Evolutionary conservation across 2,329 filamentous ascomycete species (phyloP), one percentile per base, ranked within the genome.

Genomic region (Phyllachora maydis): DNA sequence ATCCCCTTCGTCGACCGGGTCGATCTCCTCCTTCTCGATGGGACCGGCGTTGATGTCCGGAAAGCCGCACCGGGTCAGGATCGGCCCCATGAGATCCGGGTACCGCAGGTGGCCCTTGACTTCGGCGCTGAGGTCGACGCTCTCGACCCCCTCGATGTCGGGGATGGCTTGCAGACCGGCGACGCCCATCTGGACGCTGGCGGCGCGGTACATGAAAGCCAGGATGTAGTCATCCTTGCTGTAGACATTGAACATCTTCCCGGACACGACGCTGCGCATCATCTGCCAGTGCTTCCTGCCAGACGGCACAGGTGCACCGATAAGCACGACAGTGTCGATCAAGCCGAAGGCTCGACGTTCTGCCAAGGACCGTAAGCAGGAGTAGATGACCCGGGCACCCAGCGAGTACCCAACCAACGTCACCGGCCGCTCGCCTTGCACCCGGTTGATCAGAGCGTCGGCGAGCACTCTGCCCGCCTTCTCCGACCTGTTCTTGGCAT

Each of bases 151-250:
- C 4, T 64, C 58, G 10, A 83, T 65, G 6, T 58, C 62, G 27
- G 67, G 37, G 13, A 90, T 65, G 16, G 67, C 58, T 41, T 92
- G 76, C 2, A 95, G 52, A 0, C 83, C 85, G 0, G 82, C 82
- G 19, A 92, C 66, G 4, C 83, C 83, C 19, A 77, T 61, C 32
- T 88, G 74, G 14, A 91, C 63, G 28, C 72, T 82, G 19, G 76
- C 81, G 3, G 79, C 73, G 21, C 83, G 69, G 43, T 93, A 92
- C 11, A 92, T 54, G 41, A 92, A 85, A 1, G 69, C 82, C 1
- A 93, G 65, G 16, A 93, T 69, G 38, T 79, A 77, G 45, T 93
- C 83, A 29, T 88, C 83, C 24, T 73, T 68, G 2, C 78, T 85
- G 47, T 74, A 92, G 6, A 85, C 79, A 35, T 93, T 93, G 35